A percentile compares a stretch with the other conserved stretches of the same genome.
Conservation (phyloP, 345 rosid species). For the Angophora floribunda region DNA sequence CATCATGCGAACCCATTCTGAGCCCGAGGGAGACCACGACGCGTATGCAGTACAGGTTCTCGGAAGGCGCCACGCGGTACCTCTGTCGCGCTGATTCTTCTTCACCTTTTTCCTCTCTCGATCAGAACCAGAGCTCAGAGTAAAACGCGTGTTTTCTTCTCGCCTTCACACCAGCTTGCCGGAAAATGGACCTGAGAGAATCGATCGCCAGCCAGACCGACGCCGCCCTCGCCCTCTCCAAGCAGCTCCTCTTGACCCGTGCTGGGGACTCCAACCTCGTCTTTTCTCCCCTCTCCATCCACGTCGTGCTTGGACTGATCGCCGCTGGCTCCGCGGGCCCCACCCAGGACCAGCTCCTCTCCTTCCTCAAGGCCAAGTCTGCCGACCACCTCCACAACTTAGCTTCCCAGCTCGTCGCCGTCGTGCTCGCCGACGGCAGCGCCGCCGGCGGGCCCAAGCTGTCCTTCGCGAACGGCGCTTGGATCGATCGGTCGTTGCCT, state of each 20-base stretch:
- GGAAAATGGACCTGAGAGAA: background rate
- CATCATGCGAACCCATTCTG: too few species aligned
- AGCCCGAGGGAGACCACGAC: too few species aligned
- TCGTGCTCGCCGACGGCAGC: slow-evolving; percentile 1
- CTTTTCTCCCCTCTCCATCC: slow-evolving; percentile 13
- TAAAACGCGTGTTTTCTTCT: background rate
- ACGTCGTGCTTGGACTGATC: slow-evolving; percentile 3
- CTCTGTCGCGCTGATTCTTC: background rate
- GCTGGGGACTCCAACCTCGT: background rate
- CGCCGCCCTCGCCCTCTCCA: background rate
- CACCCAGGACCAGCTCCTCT: slow-evolving; percentile 3
- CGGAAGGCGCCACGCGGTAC: too few species aligned
- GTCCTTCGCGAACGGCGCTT: background rate
- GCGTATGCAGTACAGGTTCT: too few species aligned
- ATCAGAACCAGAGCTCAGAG: background rate
- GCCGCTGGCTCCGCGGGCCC: slow-evolving; percentile 3
- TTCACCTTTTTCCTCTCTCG: background rate
- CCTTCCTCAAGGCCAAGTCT: slow-evolving; percentile 12
- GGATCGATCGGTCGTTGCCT: background rate
- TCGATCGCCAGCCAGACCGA: background rate
- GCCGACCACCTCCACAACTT: slow-evolving; percentile 2
- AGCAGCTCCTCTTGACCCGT: background rate
- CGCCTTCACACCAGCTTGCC: background rate
- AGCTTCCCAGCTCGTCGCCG: background rate
- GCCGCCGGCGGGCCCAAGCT: background rate